Percentiles rank a stretch among this genome's conserved stretches.
phyloP scores from a whole-genome alignment of 2,329 filamentous ascomycete species.

The Beauveria australis region DNA sequence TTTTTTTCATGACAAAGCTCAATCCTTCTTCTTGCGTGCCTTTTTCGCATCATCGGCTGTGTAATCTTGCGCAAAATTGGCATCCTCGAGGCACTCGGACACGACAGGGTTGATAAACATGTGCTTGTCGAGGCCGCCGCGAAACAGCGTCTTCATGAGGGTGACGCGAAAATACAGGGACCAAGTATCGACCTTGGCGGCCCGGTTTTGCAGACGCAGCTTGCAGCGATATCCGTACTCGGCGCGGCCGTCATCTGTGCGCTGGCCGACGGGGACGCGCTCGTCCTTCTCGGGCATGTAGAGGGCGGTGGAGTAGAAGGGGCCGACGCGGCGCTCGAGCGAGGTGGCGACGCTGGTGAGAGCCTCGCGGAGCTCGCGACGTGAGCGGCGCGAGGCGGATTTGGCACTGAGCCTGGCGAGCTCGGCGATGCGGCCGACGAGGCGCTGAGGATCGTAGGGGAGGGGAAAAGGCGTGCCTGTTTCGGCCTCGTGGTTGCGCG shows the following conservation, averaged over 20 bases:
- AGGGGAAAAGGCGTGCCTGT: slow-evolving; percentile 41
- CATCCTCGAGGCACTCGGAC: slow-evolving; percentile 29
- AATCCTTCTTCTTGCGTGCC: slow-evolving; percentile 7
- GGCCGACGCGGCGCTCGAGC: slow-evolving; percentile 45
- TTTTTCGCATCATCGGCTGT: slow-evolving; percentile 5
- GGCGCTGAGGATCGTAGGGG: slow-evolving; percentile 41
- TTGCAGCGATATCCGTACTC: slow-evolving; percentile 47
- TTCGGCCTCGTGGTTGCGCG: slow-evolving; percentile 39
- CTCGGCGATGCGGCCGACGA: slow-evolving; percentile 39
- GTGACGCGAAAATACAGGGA: slow-evolving; percentile 40
- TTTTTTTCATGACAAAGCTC: not conserved
- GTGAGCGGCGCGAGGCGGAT: slow-evolving; percentile 40
- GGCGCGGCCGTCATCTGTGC: slow-evolving; percentile 33
- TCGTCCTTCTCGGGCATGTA: slow-evolving; percentile 32
- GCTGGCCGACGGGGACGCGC: slow-evolving; percentile 32
- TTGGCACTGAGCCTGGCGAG: slow-evolving; percentile 40
- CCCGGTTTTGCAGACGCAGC: slow-evolving; percentile 37
- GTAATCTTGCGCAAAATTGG: slow-evolving; percentile 20
- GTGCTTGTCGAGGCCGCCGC: slow-evolving; percentile 34
- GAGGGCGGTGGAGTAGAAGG: slow-evolving; percentile 43
- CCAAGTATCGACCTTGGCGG: slow-evolving; percentile 43
- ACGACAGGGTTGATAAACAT: slow-evolving; percentile 31
- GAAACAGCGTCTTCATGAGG: slow-evolving; percentile 39
- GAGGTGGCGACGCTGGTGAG: slow-evolving; percentile 47
- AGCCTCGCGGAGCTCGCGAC: slow-evolving; percentile 38